These are phyloP conservation scores for Hordeum pubiflorum DNA, from an alignment of 202 grass and related monocot genomes.

Conservation along the genomic window DNA sequence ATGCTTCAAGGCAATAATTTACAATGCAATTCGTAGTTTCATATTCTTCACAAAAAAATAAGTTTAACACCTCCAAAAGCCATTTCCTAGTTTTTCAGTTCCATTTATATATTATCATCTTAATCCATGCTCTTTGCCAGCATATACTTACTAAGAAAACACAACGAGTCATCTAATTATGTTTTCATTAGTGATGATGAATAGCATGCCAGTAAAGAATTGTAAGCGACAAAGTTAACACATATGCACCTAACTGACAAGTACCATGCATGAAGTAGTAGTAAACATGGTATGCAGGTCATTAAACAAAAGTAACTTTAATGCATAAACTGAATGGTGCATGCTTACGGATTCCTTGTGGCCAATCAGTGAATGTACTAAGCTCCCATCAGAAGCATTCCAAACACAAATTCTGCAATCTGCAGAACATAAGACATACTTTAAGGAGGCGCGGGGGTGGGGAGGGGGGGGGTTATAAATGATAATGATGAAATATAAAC, in stretches of 20 bases:
- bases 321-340: constrained; percentile 9
- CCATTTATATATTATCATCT: not conserved
- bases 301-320: constrained; percentile 11
- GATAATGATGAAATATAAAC: not conserved
- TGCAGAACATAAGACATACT: constrained; percentile 31
- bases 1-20: constrained; percentile 1
- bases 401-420: constrained; percentile 99
- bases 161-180: not conserved
- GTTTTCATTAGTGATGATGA: not conserved
- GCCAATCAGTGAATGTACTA: constrained; percentile 96
- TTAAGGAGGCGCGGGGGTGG: not conserved
- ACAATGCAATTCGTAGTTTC: not conserved
- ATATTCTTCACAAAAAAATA: not conserved
- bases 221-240: not conserved
- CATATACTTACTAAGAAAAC: not conserved
- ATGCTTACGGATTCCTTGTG: constrained; percentile 87
- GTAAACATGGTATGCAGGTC: not conserved
- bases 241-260: not conserved
- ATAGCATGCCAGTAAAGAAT: constrained; percentile 1
- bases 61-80: not conserved
- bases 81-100: constrained; percentile 6
- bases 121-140: not conserved
- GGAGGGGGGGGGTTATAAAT: constrained; percentile 27
- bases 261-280: not conserved
- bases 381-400: constrained; percentile 99